Conservation (phyloP, 768 basidiomycete genomes). For the Gymnopilus junonius region DNA sequence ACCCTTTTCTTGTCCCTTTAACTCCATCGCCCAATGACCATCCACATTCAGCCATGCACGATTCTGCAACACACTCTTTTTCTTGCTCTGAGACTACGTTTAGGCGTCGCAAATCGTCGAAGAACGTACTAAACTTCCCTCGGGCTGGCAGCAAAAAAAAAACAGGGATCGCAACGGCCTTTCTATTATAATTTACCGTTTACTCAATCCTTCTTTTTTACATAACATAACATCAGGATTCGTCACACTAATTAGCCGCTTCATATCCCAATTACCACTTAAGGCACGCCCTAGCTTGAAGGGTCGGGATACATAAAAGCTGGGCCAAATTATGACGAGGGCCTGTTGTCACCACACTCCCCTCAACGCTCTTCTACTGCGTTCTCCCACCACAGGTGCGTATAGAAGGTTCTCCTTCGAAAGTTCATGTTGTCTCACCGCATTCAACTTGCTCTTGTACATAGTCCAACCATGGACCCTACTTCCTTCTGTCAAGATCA, state of each 20-base stretch:
- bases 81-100: no score
- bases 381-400: not conserved
- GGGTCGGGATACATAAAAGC: not conserved
- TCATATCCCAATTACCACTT: not conserved
- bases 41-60: not conserved
- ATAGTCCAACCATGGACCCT: not conserved
- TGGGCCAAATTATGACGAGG: not conserved
- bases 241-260: no score
- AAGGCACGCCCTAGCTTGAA: not conserved
- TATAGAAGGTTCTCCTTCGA: not conserved
- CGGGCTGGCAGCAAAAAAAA: no score
- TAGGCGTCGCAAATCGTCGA: no score
- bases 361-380: not conserved
- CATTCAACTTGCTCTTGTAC: not conserved
- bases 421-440: not conserved
- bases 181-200: not conserved
- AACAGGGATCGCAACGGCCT: not conserved
- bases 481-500: not conserved
- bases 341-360: not conserved
- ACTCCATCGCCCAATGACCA: no score
- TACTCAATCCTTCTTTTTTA: not conserved
- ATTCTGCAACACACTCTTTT: not conserved
- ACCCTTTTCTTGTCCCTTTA: not conserved
- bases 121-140: no score
- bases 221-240: no score